Conservation (phyloP, 768 basidiomycete genomes). For the Daedaleopsis nitida region DNA sequence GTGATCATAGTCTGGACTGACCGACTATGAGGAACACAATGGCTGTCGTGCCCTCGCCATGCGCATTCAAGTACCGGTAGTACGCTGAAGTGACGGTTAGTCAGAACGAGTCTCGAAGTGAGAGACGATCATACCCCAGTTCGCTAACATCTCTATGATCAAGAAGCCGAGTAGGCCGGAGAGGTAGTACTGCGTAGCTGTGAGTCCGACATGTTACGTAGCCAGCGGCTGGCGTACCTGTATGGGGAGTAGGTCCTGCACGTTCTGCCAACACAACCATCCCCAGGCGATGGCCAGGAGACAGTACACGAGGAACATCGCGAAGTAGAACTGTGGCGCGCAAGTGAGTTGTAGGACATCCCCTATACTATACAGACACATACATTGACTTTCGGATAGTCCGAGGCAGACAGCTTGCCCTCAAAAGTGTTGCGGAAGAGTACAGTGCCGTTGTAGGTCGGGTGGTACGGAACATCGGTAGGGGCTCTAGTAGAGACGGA, state of each 20-base stretch:
- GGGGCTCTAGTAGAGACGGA: constrained; percentile 37
- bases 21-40: constrained; percentile 93
- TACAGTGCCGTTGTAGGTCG: constrained; percentile 76
- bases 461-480: constrained; percentile 65
- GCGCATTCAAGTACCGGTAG: constrained; percentile 92
- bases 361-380: constrained; percentile 29
- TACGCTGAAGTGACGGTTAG: constrained; percentile 54
- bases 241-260: constrained; percentile 84
- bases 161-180: constrained; percentile 85
- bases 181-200: constrained; percentile 72
- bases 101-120: neutral
- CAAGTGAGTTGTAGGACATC: neutral
- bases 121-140: constrained; percentile 55
- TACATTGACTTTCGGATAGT: constrained; percentile 97
- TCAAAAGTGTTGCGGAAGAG: constrained; percentile 87
- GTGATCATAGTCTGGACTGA: constrained; percentile 36
- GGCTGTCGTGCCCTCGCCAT: constrained; percentile 71
- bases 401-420: constrained; percentile 87
- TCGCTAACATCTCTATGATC: constrained; percentile 92
- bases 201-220: neutral
- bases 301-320: constrained; percentile 80
- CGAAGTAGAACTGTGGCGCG: constrained; percentile 75
- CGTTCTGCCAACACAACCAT: constrained; percentile 78
- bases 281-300: constrained; percentile 75
- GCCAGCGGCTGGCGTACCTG: constrained; percentile 53